Conservation (phyloP, 2,329 filamentous ascomycete species). For the Fusarium sp. region DNA sequence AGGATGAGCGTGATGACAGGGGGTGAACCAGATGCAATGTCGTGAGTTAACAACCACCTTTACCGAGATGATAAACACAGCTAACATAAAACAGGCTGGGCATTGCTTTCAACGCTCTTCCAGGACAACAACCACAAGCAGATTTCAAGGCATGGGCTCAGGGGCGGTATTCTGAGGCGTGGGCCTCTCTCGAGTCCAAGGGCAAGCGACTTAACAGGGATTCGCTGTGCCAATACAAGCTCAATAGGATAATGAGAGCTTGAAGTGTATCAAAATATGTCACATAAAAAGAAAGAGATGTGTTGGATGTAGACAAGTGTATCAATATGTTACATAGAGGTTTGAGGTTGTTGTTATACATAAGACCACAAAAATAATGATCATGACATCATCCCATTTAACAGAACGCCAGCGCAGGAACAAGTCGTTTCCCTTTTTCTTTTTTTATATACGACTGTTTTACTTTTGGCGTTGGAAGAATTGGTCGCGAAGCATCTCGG, state of each 20-base stretch:
- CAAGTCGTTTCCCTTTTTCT: not conserved
- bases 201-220: conserved; percentile 58
- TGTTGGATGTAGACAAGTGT: conserved; percentile 46
- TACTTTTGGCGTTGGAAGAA: conserved; percentile 46
- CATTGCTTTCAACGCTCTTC: conserved; percentile 79
- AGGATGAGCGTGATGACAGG: conserved; percentile 75
- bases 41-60: conserved; percentile 67
- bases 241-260: conserved; percentile 60
- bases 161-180: conserved; percentile 73
- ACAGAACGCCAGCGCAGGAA: conserved; percentile 21
- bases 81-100: conserved; percentile 68
- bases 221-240: conserved; percentile 61
- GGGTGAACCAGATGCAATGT: conserved; percentile 72
- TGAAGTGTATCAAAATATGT: conserved; percentile 52
- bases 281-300: conserved; percentile 26
- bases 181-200: conserved; percentile 71
- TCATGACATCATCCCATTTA: conserved; percentile 40
- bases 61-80: not conserved
- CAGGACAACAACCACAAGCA: conserved; percentile 71
- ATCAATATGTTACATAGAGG: conserved; percentile 51
- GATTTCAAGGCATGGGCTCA: conserved; percentile 80
- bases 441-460: conserved; percentile 1
- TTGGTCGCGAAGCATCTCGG: conserved; percentile 73
- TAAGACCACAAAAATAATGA: conserved; percentile 44
- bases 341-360: conserved; percentile 54